Evolutionary conservation across 495 filamentous ascomycete genomes (phyloP).

Genomic region (Aspergillus campestris): DNA sequence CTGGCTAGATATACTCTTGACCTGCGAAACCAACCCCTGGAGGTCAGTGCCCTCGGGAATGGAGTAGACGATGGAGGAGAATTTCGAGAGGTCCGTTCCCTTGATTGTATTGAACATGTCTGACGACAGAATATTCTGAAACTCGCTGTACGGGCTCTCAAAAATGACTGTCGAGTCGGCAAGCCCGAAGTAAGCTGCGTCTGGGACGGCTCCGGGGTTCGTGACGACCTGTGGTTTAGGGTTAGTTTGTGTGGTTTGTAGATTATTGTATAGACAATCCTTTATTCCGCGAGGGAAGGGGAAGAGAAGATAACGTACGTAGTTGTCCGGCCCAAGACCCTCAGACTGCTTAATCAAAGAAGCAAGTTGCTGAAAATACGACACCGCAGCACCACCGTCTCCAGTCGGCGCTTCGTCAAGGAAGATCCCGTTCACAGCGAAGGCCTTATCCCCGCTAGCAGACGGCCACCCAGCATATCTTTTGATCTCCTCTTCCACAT

Average conservation of each 20-base stretch:
- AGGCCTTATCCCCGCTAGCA: slow-evolving; percentile 2
- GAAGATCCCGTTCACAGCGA: slow-evolving; percentile 15
- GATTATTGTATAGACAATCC: too few species aligned
- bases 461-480: slow-evolving; percentile 23
- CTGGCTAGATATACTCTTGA: neutral
- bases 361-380: slow-evolving; percentile 8
- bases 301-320: slow-evolving; percentile 1
- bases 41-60: slow-evolving; percentile 1
- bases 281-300: too few species aligned
- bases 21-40: neutral
- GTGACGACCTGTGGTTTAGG: slow-evolving; percentile 20
- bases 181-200: slow-evolving; percentile 11
- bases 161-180: slow-evolving; percentile 18
- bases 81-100: neutral
- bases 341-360: slow-evolving; percentile 5
- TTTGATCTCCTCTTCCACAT: slow-evolving; percentile 22
- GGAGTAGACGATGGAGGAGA: slow-evolving; percentile 16
- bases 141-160: slow-evolving; percentile 17
- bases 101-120: slow-evolving; percentile 6
- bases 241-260: too few species aligned
- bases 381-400: slow-evolving; percentile 3
- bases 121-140: slow-evolving; percentile 1
- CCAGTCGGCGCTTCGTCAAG: slow-evolving; percentile 16
- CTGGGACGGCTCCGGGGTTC: slow-evolving; percentile 23
- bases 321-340: slow-evolving; percentile 11